A percentile compares a stretch with the other conserved stretches of the same genome.
phyloP scores from a whole-genome alignment of 2,329 filamentous ascomycete genomes.

The Pseudogymnoascus sp. region DNA sequence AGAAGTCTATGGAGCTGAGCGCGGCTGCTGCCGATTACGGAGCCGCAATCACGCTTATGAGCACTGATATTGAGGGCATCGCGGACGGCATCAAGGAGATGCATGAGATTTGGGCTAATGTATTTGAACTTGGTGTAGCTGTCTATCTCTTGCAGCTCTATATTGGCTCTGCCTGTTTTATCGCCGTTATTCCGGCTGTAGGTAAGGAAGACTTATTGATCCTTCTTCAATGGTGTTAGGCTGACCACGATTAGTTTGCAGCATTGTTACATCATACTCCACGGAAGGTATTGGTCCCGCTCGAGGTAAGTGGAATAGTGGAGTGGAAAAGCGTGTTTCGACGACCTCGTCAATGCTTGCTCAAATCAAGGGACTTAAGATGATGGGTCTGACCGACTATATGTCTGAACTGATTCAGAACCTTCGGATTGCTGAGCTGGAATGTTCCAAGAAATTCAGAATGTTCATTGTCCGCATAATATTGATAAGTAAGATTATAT shows the following conservation, averaged over 20 bases:
- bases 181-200: conserved; percentile 18
- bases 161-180: conserved; percentile 28
- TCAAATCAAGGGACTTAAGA: conserved; percentile 40
- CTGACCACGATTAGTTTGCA: conserved; percentile 13
- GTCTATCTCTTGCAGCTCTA: conserved; percentile 32
- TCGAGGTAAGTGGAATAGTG: conserved; percentile 34
- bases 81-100: conserved; percentile 22
- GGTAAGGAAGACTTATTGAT: conserved; percentile 12
- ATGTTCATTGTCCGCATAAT: conserved; percentile 2
- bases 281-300: conserved; percentile 17
- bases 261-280: conserved; percentile 5
- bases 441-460: not conserved
- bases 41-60: conserved; percentile 40
- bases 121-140: conserved; percentile 29
- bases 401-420: conserved; percentile 30
- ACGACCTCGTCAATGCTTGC: conserved; percentile 37
- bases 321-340: conserved; percentile 36
- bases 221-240: not conserved
- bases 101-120: conserved; percentile 35
- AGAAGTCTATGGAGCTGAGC: conserved; percentile 37
- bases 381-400: conserved; percentile 36
- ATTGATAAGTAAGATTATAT: conserved; percentile 29
- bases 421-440: not conserved
- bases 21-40: conserved; percentile 32
- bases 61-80: conserved; percentile 38